Percentiles rank a stretch among this genome's conserved stretches.
These are phyloP conservation scores for Powellomyces hirtus DNA, from an alignment of 192 early-diverging fungal species.

Conservation along the genomic window DNA sequence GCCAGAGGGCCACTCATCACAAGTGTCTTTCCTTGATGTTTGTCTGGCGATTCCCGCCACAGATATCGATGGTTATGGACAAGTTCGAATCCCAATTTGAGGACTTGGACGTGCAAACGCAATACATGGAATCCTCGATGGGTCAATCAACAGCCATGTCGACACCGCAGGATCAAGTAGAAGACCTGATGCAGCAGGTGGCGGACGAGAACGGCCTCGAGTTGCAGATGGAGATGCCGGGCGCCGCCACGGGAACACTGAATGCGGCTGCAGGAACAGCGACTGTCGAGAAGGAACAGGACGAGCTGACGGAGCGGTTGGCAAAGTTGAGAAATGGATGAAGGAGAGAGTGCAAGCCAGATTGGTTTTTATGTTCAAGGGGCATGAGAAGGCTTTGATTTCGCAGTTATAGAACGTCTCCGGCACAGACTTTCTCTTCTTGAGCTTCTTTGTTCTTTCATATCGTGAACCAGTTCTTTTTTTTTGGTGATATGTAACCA, in stretches of 20 bases:
- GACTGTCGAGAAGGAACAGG: slow-evolving; percentile 54
- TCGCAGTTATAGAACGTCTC: no score
- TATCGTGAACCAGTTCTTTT: no score
- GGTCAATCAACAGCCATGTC: slow-evolving; percentile 79
- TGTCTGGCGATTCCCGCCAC: not conserved
- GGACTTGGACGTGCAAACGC: slow-evolving; percentile 94
- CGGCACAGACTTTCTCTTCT: no score
- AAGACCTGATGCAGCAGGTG: slow-evolving; percentile 91
- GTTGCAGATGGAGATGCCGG: slow-evolving; percentile 69
- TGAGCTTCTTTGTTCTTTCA: no score
- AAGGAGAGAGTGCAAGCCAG: no score
- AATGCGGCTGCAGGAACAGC: slow-evolving; percentile 21
- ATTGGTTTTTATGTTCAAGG: no score
- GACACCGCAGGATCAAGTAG: slow-evolving; percentile 89
- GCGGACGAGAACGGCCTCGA: slow-evolving; percentile 96
- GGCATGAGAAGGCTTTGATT: no score
- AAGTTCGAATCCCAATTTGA: slow-evolving; percentile 97
- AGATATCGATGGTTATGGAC: slow-evolving; percentile 98
- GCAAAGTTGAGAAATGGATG: slow-evolving; percentile 61
- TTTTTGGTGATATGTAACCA: no score
- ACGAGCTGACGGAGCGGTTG: slow-evolving; percentile 61
- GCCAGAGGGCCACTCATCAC: not conserved
- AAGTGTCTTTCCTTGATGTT: not conserved
- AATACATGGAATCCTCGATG: slow-evolving; percentile 96
- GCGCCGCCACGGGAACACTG: slow-evolving; percentile 31